Conservation (phyloP, 192 early-diverging fungal species). For the Backusella sp. region DNA sequence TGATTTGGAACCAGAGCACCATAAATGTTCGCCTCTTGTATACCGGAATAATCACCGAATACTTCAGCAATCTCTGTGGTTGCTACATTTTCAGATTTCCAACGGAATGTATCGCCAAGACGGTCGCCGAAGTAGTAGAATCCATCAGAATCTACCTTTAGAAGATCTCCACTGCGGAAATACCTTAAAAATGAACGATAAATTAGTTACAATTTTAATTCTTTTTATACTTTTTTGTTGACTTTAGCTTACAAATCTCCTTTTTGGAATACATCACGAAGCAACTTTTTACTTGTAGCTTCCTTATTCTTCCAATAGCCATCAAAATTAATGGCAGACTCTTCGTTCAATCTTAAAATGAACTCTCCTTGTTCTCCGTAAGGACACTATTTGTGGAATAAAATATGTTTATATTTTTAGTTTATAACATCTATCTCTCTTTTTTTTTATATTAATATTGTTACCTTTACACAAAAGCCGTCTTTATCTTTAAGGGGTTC, state of each 20-base stretch:
- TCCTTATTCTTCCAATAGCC: constrained; percentile 53
- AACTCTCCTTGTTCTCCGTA: constrained; percentile 59
- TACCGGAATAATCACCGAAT: constrained; percentile 45
- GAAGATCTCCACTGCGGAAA: constrained; percentile 61
- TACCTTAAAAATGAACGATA: constrained; percentile 6
- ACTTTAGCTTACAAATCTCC: constrained; percentile 47
- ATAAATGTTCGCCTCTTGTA: constrained; percentile 65
- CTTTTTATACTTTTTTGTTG: background rate
- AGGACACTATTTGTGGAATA: constrained; percentile 10
- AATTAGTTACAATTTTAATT: background rate
- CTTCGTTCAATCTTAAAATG: constrained; percentile 37
- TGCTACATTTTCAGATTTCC: constrained; percentile 65
- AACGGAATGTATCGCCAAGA: constrained; percentile 69
- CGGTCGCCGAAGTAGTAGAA: constrained; percentile 69
- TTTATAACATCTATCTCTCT: background rate
- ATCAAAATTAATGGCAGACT: constrained; percentile 29
- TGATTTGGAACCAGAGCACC: constrained; percentile 55
- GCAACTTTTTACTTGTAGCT: constrained; percentile 48
- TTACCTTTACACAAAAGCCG: constrained; percentile 50
- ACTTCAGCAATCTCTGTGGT: constrained; percentile 60
- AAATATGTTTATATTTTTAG: background rate
- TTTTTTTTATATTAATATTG: background rate
- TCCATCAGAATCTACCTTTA: constrained; percentile 45
- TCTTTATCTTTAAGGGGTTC: constrained; percentile 48
- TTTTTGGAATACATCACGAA: constrained; percentile 54